Evolutionary conservation across 352 stramenopile species (phyloP), one percentile per base, ranked within the genome.

Genomic region (Phytophthora hybrid): DNA sequence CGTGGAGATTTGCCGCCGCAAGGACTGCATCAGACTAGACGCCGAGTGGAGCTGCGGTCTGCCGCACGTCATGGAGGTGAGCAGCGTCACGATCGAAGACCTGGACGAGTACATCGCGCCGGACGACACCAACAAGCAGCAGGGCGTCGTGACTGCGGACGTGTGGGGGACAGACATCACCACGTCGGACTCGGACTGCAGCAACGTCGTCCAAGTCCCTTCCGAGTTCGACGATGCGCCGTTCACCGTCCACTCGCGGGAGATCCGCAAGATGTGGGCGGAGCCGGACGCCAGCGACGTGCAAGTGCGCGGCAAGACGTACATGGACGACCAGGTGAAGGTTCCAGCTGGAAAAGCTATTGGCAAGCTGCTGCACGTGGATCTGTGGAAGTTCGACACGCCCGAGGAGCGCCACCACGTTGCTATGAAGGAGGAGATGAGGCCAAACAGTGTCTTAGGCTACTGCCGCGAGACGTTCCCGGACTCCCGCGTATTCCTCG

Each of bases 401-500:
- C 65, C 76, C 5, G 81, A 87, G 16, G 68, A 71, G 54, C 79
- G 87, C 11, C 80, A 89, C 59, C 88, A 93, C 65, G 69, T 91
- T 19, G 85, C 85, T 4, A 81, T 85, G 49, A 71, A 73, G 47
- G 84, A 92, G 39, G 71, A 83, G 39, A 60, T 63, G 37, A 76
- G 82, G 0, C 59, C 79, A 19, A 62, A 82, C 23, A 92, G 86
- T 62, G 78, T 95, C 32, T 57, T 92, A 32, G 72, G 61, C 19
- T 83, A 83, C 54, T 92, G 83, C 37, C 61, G 59, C 3, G 58
- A 81, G 8, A 72, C 83, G n/a, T 81, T 84, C 63, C 76, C 80
- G 0, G 71, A 88, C 57, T 83, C 86, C 58, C 89, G 92, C 39
- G 80, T 97, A 29, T 96, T 97, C 66, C 74, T 97, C n/a, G 74